These are phyloP conservation scores for Kluyveromyces starmeri DNA, from an alignment of 805 yeast genomes.

Conservation along the genomic window DNA sequence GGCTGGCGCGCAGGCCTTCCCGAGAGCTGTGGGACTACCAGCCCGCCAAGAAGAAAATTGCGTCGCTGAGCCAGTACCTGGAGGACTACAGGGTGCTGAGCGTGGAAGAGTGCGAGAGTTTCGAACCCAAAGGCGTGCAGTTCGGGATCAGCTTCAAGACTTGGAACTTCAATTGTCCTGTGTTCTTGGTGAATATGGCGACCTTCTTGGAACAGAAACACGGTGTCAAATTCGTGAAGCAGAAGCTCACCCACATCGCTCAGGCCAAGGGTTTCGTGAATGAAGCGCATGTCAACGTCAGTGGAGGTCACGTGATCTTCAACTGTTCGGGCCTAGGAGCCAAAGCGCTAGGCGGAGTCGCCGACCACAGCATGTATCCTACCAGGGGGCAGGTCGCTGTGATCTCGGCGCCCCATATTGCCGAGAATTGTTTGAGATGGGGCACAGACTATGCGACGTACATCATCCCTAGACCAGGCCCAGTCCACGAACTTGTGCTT, in stretches of 20 bases:
- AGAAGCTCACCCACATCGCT: conserved; percentile 42
- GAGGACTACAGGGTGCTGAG: conserved; percentile 37
- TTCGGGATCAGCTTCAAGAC: conserved; percentile 49
- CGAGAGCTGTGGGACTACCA: conserved; percentile 48
- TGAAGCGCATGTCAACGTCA: conserved; percentile 27
- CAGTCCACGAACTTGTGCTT: conserved; percentile 56
- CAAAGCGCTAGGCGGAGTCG: conserved; percentile 50
- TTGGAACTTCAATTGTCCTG: conserved; percentile 69
- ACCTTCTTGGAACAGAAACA: conserved; percentile 31
- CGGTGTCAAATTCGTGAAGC: conserved; percentile 46
- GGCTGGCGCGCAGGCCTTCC: conserved; percentile 47
- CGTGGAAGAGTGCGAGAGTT: conserved; percentile 24
- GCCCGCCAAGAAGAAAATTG: conserved; percentile 40
- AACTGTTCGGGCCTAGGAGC: conserved; percentile 78
- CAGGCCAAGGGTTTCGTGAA: conserved; percentile 38
- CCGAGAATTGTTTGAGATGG: conserved; percentile 52
- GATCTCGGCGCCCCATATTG: conserved; percentile 58
- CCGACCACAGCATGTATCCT: conserved; percentile 55
- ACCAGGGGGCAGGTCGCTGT: conserved; percentile 77
- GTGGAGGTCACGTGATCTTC: conserved; percentile 36
- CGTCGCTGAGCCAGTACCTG: conserved; percentile 40
- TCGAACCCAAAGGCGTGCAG: conserved; percentile 39
- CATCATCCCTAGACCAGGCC: conserved; percentile 61
- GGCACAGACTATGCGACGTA: conserved; percentile 56
- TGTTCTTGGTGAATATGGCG: conserved; percentile 42